Conservation (phyloP, 495 filamentous ascomycete species). For the Hypoxylon subgilvum region DNA sequence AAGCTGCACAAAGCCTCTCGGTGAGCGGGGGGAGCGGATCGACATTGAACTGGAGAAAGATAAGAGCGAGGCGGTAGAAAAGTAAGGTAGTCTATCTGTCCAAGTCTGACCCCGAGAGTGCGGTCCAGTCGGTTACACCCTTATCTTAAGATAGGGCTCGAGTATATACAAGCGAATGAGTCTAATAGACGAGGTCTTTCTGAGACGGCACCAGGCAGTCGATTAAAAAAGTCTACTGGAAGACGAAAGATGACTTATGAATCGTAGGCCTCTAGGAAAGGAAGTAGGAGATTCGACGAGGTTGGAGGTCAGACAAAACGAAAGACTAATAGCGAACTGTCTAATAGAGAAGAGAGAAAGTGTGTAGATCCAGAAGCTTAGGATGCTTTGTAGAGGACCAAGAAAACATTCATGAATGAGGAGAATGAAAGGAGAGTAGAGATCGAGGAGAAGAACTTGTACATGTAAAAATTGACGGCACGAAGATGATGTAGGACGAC, state of each 20-base stretch:
- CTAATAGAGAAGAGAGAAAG: constrained; percentile 11
- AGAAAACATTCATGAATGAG: constrained; percentile 9
- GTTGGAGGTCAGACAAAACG: constrained; percentile 24
- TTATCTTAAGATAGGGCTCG: constrained; percentile 13
- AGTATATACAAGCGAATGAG: constrained; percentile 24
- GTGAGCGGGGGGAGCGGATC: constrained; percentile 33
- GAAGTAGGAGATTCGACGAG: constrained; percentile 2
- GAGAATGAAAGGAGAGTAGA: constrained; percentile 3
- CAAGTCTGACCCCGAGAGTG: constrained; percentile 13
- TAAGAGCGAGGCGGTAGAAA: constrained; percentile 9
- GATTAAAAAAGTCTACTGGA: constrained; percentile 16
- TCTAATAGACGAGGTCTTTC: constrained; percentile 15
- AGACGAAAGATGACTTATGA: constrained; percentile 9
- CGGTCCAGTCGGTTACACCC: constrained; percentile 7
- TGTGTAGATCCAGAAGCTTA: constrained; percentile 22
- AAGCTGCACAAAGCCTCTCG: constrained; percentile 41
- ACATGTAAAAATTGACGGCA: background rate
- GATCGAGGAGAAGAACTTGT: constrained; percentile 8
- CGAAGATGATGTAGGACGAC: constrained; percentile 12
- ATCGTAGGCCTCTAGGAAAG: constrained; percentile 26
- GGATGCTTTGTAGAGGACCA: constrained; percentile 5
- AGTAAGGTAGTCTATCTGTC: constrained; percentile 1
- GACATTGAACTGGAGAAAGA: constrained; percentile 31
- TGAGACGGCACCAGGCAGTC: constrained; percentile 34
- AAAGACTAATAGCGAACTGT: constrained; percentile 24